Evolutionary conservation across 768 basidiomycete species (phyloP).

Genomic region (Suillus plorans): DNA sequence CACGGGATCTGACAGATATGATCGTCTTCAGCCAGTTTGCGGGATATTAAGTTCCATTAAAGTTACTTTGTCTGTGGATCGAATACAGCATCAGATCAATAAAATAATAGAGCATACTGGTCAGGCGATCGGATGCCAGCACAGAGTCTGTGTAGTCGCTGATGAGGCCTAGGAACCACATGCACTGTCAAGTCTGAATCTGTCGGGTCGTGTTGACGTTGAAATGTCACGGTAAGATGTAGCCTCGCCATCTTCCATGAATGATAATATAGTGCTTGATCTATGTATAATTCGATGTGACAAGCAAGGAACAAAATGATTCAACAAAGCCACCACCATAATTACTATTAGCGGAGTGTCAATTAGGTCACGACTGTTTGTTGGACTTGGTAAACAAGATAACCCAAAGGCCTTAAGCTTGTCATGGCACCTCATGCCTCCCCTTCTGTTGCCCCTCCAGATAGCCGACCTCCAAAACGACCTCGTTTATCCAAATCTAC

Average conservation of each 20-base stretch:
- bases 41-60: too few species aligned
- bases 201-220: not conserved
- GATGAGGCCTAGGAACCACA: too few species aligned
- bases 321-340: not conserved
- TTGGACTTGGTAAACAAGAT: slow-evolving; percentile 2
- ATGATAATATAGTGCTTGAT: too few species aligned
- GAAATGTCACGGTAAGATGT: not conserved
- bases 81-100: too few species aligned
- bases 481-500: slow-evolving; percentile 45
- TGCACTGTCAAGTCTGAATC: not conserved
- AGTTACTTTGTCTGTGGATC: too few species aligned
- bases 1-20: too few species aligned
- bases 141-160: too few species aligned
- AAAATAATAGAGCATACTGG: too few species aligned
- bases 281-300: too few species aligned
- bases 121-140: too few species aligned
- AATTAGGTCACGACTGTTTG: not conserved
- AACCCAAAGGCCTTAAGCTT: slow-evolving; percentile 1
- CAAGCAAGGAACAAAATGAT: too few species aligned
- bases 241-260: not conserved
- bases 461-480: slow-evolving; percentile 46
- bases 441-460: slow-evolving; percentile 29
- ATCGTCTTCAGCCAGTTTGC: too few species aligned
- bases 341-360: not conserved
- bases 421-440: slow-evolving; percentile 26